Evolutionary conservation across 169 alveolate species (phyloP).

Genomic region (Eimeria brunetti): DNA sequence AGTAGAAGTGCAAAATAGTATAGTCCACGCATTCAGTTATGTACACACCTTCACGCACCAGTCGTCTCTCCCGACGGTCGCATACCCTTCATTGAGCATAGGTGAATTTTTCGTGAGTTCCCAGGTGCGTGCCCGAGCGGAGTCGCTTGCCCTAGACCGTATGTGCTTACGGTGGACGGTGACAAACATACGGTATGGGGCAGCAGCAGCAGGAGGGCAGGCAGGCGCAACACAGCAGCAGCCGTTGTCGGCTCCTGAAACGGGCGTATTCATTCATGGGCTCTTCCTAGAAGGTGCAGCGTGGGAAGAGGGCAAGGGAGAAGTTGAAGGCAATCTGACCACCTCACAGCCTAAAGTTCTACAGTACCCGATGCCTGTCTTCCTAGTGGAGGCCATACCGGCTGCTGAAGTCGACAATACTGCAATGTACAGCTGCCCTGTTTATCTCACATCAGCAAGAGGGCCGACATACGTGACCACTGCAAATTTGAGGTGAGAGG

Average conservation of each 20-base stretch:
- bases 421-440: conserved; percentile 95
- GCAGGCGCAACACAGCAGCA: conserved; percentile 26
- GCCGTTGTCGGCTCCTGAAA: conserved; percentile 87
- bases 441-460: conserved; percentile 93
- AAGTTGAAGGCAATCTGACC: conserved; percentile 93
- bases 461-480: conserved; percentile 93
- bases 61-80: not conserved
- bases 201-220: conserved; percentile 32
- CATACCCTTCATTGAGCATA: not conserved
- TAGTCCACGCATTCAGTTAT: not conserved
- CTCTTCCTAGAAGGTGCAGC: conserved; percentile 96
- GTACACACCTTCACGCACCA: not conserved
- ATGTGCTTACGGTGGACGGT: conserved; percentile 88
- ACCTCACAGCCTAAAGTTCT: conserved; percentile 92
- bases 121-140: conserved; percentile 92
- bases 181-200: conserved; percentile 86
- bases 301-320: conserved; percentile 96
- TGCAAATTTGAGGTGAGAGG: conserved; percentile 79
- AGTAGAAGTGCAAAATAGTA: not conserved
- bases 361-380: conserved; percentile 94
- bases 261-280: conserved; percentile 93
- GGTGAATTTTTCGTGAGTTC: not conserved
- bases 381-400: conserved; percentile 92
- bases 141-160: conserved; percentile 93
- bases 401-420: conserved; percentile 87